Percentiles rank a stretch among this genome's conserved stretches.
These are phyloP conservation scores for Fereydounia khargensis DNA, from an alignment of 1,284 basidiomycete species.

Conservation along the genomic window DNA sequence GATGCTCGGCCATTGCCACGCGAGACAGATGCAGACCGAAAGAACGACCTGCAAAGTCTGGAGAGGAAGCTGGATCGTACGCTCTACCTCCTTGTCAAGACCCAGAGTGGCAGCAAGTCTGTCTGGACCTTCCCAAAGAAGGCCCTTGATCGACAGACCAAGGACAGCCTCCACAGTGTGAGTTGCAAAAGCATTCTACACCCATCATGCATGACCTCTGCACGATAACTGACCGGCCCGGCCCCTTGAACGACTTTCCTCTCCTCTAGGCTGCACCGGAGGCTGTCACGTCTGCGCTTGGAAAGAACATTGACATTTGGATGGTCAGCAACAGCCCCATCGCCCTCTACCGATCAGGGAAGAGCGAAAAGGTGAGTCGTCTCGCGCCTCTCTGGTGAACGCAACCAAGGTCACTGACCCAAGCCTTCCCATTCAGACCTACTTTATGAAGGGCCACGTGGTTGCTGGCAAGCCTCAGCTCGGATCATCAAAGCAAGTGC, in stretches of 20 bases:
- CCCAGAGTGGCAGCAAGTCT: constrained; percentile 23
- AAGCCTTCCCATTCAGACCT: constrained; percentile 23
- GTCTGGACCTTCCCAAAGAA: constrained; percentile 38
- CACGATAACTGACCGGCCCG: too few relatives aligned
- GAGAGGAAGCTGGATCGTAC: constrained; percentile 80
- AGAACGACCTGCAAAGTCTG: constrained; percentile 68
- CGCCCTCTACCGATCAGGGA: constrained; percentile 23
- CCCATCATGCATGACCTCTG: too few relatives aligned
- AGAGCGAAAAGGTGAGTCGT: constrained; percentile 2
- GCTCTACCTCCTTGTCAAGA: constrained; percentile 75
- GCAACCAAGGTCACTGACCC: neutral
- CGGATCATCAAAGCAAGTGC: constrained; percentile 52
- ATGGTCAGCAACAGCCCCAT: constrained; percentile 49
- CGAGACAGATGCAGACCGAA: constrained; percentile 66
- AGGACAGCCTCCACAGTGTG: constrained; percentile 26
- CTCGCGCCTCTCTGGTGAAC: neutral
- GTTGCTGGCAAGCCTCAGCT: constrained; percentile 40
- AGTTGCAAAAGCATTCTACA: too few relatives aligned
- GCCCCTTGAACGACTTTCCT: too few relatives aligned
- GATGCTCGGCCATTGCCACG: constrained; percentile 52
- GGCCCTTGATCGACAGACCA: constrained; percentile 13
- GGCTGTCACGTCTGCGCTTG: constrained; percentile 15
- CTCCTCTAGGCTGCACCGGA: constrained; percentile 1
- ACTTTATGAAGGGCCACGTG: constrained; percentile 45
- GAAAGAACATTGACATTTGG: constrained; percentile 52